Conservation (phyloP, 2,329 filamentous ascomycete species). For the Botrytis sinoallii region DNA sequence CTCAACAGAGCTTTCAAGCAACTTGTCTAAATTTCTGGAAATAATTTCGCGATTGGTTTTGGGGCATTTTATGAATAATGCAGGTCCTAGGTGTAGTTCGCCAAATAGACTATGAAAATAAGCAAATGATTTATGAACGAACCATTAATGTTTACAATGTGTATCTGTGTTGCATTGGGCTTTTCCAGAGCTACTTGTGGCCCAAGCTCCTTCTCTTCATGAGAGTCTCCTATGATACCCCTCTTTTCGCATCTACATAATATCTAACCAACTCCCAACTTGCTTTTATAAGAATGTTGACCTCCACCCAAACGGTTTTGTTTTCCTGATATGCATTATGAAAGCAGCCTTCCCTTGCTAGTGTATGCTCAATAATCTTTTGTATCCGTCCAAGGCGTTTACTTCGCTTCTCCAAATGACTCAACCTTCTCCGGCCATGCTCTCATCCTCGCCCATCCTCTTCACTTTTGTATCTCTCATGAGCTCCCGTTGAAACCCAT, state of each 20-base stretch:
- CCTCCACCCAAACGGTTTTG: constrained; percentile 5
- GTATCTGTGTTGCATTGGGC: constrained; percentile 11
- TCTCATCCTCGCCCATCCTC: neutral
- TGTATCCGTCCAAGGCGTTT: neutral
- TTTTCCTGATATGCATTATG: neutral
- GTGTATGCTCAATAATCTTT: neutral
- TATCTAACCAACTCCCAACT: neutral
- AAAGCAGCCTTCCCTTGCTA: constrained; percentile 3
- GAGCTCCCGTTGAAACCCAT: constrained; percentile 55
- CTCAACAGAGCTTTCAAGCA: constrained; percentile 98
- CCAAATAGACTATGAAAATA: constrained; percentile 21
- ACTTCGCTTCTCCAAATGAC: neutral
- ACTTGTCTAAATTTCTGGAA: constrained; percentile 66
- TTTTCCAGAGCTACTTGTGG: constrained; percentile 3
- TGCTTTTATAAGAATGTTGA: constrained; percentile 2
- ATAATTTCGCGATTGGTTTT: constrained; percentile 7
- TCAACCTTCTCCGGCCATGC: constrained; percentile 10
- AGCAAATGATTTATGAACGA: constrained; percentile 18
- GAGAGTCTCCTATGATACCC: neutral
- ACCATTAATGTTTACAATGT: constrained; percentile 3
- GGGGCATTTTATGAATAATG: constrained; percentile 15
- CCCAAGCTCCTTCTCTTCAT: constrained; percentile 1
- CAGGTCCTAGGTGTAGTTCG: constrained; percentile 4
- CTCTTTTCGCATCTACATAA: constrained; percentile 12
- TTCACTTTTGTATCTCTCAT: constrained; percentile 14